A percentile compares a stretch with the other conserved stretches of the same genome.
These are phyloP conservation scores for Gossypium ekmanianum DNA, from an alignment of 345 rosid genomes.

Conservation along the genomic window DNA sequence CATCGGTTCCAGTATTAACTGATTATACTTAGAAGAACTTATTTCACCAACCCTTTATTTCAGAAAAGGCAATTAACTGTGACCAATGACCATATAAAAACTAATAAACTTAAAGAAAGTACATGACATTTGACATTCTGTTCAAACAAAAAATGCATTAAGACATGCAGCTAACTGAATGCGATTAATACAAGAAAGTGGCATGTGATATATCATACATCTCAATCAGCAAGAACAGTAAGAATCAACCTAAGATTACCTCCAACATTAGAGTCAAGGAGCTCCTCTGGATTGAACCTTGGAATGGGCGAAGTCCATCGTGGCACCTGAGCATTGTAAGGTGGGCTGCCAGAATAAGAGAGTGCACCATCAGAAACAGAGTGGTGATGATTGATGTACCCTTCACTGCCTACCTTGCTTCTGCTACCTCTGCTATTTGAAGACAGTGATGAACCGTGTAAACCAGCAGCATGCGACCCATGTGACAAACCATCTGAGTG, in stretches of 20 bases:
- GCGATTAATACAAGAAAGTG: background rate
- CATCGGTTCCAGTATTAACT: background rate
- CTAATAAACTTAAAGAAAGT: background rate
- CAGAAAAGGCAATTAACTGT: background rate
- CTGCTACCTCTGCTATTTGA: conserved; percentile 46
- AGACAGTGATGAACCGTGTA: conserved; percentile 36
- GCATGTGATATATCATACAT: background rate
- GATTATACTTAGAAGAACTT: background rate
- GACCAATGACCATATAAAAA: background rate
- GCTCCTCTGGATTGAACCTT: conserved; percentile 40
- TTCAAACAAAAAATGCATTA: background rate
- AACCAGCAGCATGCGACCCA: conserved; percentile 34
- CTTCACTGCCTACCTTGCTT: conserved; percentile 46
- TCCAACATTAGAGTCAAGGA: conserved; percentile 38
- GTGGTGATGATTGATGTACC: conserved; percentile 51
- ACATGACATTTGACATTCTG: background rate
- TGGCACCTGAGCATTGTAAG: conserved; percentile 50
- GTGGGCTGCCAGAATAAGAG: conserved; percentile 51
- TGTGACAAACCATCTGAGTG: conserved; percentile 46
- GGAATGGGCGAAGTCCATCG: conserved; percentile 54
- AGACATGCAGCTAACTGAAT: background rate
- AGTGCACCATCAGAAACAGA: conserved; percentile 66
- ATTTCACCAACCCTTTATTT: background rate
- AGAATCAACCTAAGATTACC: conserved; percentile 30
- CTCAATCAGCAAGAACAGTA: background rate